Evolutionary conservation across 148 eudicot genomes (phyloP).

Genomic region (Chenopodium album): DNA sequence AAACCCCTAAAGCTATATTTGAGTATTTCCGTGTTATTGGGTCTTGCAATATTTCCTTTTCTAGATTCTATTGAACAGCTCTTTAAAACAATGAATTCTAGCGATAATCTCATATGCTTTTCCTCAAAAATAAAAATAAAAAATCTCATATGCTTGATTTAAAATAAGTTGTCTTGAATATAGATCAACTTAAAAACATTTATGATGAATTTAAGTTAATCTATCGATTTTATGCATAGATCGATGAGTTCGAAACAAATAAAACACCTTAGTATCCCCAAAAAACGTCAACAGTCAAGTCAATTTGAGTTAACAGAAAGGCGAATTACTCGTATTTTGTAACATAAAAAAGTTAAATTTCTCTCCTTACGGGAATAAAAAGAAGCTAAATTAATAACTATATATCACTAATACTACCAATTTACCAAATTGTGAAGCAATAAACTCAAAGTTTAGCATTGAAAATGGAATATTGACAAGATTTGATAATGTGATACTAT

Average conservation of each 20-base stretch:
- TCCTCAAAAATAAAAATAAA: no score
- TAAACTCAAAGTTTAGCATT: no score
- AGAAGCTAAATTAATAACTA: no score
- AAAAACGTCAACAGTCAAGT: neutral
- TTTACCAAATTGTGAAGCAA: no score
- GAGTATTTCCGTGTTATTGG: neutral
- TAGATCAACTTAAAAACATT: neutral
- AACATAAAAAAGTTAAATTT: no score
- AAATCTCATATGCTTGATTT: neutral
- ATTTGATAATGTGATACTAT: no score
- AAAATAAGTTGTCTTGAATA: neutral
- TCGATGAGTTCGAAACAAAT: neutral
- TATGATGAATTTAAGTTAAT: neutral
- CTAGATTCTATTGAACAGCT: neutral
- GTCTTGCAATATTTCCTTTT: neutral
- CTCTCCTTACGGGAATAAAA: no score
- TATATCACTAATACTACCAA: no score
- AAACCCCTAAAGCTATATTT: conserved; percentile 1
- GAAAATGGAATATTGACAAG: no score
- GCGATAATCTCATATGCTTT: neutral
- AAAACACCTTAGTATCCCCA: neutral
- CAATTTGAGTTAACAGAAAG: neutral
- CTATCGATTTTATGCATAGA: neutral
- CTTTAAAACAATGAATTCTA: neutral
- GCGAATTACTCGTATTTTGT: neutral